Conservation (phyloP, 345 rosid genomes). For the Eutrema japonicum region DNA sequence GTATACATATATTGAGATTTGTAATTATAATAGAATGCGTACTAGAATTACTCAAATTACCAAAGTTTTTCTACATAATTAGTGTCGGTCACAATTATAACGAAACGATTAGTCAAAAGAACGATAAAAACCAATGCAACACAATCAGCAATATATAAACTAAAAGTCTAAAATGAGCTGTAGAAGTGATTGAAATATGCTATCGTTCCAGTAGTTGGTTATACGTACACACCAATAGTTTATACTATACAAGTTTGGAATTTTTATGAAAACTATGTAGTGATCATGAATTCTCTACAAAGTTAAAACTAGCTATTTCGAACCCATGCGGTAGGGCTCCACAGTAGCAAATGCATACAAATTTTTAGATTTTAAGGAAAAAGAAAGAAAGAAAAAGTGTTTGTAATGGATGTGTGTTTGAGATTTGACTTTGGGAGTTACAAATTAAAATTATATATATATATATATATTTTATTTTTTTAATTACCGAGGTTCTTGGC, state of each 20-base stretch:
- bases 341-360: neutral
- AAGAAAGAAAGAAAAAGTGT: neutral
- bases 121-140: neutral
- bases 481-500: no score
- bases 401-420: neutral
- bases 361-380: neutral
- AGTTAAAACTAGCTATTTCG: neutral
- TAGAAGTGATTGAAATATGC: neutral
- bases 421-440: constrained; percentile 31
- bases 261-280: neutral
- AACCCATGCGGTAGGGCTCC: neutral
- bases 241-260: neutral
- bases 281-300: no score
- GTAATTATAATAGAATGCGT: constrained; percentile 5
- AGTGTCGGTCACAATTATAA: constrained; percentile 5
- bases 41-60: neutral
- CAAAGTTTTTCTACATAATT: constrained; percentile 18
- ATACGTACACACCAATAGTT: neutral
- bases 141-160: neutral
- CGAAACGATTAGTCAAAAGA: neutral
- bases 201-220: neutral
- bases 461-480: no score
- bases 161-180: neutral
- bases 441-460: neutral
- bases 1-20: constrained; percentile 1